A percentile compares a stretch with the other conserved stretches of the same genome.
These are phyloP conservation scores for Vigna radiata DNA, from an alignment of 306 rosid genomes.

Conservation along the genomic window DNA sequence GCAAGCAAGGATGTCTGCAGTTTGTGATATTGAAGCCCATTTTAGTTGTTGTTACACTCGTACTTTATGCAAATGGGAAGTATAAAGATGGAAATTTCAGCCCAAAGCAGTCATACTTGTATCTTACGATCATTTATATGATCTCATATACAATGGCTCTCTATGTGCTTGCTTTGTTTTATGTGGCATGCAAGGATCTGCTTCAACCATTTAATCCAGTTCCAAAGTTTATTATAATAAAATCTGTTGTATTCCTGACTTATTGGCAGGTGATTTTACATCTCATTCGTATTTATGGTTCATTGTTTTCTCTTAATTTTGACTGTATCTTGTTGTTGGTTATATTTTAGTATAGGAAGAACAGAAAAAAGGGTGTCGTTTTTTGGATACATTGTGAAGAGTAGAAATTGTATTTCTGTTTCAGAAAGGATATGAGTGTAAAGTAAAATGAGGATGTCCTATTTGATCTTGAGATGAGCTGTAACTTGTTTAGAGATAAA, in stretches of 20 bases:
- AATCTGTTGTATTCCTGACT: constrained; percentile 97
- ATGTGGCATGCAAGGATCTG: constrained; percentile 94
- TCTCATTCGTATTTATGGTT: background rate
- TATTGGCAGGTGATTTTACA: constrained; percentile 86
- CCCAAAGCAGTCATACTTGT: constrained; percentile 88
- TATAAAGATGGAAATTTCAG: constrained; percentile 89
- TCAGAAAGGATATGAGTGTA: constrained; percentile 25
- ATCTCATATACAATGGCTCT: constrained; percentile 94
- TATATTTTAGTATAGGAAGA: constrained; percentile 10
- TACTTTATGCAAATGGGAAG: constrained; percentile 89
- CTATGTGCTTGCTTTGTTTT: constrained; percentile 84
- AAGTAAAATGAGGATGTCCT: constrained; percentile 33
- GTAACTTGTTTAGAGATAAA: constrained; percentile 10
- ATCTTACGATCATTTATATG: constrained; percentile 91
- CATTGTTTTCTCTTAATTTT: constrained; percentile 24
- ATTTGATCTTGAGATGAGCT: constrained; percentile 24
- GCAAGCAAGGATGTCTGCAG: constrained; percentile 99
- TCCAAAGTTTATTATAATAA: constrained; percentile 90
- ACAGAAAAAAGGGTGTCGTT: background rate
- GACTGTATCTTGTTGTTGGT: background rate
- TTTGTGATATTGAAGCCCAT: constrained; percentile 97
- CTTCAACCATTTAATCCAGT: constrained; percentile 99
- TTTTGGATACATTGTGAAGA: background rate
- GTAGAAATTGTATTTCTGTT: constrained; percentile 15
- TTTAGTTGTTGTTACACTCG: constrained; percentile 81